Conservation (phyloP, 768 basidiomycete genomes). For the Dioszegia aurantiaca region DNA sequence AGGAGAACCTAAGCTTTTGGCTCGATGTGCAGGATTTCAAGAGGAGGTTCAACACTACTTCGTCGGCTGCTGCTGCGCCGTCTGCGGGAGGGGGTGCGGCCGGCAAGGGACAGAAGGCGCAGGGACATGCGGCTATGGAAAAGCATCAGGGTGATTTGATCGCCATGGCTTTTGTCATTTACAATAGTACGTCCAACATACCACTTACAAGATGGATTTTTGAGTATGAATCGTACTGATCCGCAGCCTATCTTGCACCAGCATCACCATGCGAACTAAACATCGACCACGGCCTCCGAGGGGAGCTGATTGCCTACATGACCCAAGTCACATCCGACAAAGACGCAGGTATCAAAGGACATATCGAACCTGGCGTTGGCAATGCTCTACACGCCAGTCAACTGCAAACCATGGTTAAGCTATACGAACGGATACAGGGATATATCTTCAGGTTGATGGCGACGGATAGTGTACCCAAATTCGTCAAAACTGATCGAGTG, state of each 20-base stretch:
- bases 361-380: slow-evolving; percentile 74
- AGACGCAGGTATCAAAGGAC: slow-evolving; percentile 43
- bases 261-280: slow-evolving; percentile 94
- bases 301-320: slow-evolving; percentile 89
- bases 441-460: slow-evolving; percentile 98
- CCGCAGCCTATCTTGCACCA: slow-evolving; percentile 91
- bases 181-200: slow-evolving; percentile 47
- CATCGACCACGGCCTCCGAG: slow-evolving; percentile 93
- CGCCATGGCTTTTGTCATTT: slow-evolving; percentile 80
- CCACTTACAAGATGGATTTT: not conserved
- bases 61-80: slow-evolving; percentile 66
- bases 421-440: slow-evolving; percentile 94
- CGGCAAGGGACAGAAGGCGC: slow-evolving; percentile 13
- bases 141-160: slow-evolving; percentile 92
- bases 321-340: slow-evolving; percentile 75
- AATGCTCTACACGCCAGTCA: slow-evolving; percentile 87
- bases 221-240: slow-evolving; percentile 12
- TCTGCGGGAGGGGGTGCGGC: not conserved
- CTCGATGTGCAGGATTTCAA: slow-evolving; percentile 96
- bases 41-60: slow-evolving; percentile 90
- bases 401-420: slow-evolving; percentile 82
- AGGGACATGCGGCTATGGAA: slow-evolving; percentile 72
- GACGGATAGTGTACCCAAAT: slow-evolving; percentile 96
- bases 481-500: slow-evolving; percentile 24
- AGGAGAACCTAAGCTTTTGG: slow-evolving; percentile 98